Conservation (phyloP, 768 basidiomycete species). For the Psilocybe subaeruginosa region DNA sequence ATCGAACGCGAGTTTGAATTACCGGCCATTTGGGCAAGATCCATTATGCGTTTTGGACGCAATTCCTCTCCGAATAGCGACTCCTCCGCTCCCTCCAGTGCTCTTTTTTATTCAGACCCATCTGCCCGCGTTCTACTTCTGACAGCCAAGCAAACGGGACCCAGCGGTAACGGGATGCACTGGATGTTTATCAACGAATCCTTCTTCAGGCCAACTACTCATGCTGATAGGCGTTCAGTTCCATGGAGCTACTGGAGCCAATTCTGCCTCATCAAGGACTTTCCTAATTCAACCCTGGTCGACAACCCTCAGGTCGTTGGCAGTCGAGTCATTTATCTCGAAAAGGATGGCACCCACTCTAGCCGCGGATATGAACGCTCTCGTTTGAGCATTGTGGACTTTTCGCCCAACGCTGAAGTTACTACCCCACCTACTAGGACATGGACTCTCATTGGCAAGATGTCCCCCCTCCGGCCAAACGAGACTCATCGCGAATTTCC, state of each 20-base stretch:
- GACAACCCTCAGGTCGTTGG: slow-evolving; percentile 48
- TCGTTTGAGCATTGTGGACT: slow-evolving; percentile 46
- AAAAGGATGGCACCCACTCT: slow-evolving; percentile 34
- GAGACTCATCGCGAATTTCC: slow-evolving; percentile 48
- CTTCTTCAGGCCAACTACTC: slow-evolving; percentile 47
- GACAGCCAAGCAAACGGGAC: slow-evolving; percentile 40
- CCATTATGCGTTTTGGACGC: slow-evolving; percentile 48
- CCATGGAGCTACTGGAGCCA: slow-evolving; percentile 63
- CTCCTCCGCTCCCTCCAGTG: slow-evolving; percentile 36
- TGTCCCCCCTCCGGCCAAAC: slow-evolving; percentile 41
- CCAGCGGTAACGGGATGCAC: slow-evolving; percentile 36
- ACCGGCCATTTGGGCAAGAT: slow-evolving; percentile 52
- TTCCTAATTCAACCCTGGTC: slow-evolving; percentile 29
- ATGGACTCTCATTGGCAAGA: slow-evolving; percentile 46
- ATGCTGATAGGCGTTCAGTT: slow-evolving; percentile 45
- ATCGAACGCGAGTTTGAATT: slow-evolving; percentile 59
- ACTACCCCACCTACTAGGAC: slow-evolving; percentile 29
- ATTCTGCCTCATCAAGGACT: slow-evolving; percentile 48
- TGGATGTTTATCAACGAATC: slow-evolving; percentile 61
- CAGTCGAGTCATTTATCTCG: slow-evolving; percentile 49
- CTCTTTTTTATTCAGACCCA: slow-evolving; percentile 63
- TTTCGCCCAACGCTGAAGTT: slow-evolving; percentile 44
- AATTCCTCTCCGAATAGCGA: slow-evolving; percentile 48
- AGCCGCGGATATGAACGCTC: slow-evolving; percentile 24
- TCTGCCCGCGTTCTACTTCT: slow-evolving; percentile 51